These are phyloP conservation scores for Penicillium silybi DNA, from an alignment of 495 filamentous ascomycete genomes.

Conservation along the genomic window DNA sequence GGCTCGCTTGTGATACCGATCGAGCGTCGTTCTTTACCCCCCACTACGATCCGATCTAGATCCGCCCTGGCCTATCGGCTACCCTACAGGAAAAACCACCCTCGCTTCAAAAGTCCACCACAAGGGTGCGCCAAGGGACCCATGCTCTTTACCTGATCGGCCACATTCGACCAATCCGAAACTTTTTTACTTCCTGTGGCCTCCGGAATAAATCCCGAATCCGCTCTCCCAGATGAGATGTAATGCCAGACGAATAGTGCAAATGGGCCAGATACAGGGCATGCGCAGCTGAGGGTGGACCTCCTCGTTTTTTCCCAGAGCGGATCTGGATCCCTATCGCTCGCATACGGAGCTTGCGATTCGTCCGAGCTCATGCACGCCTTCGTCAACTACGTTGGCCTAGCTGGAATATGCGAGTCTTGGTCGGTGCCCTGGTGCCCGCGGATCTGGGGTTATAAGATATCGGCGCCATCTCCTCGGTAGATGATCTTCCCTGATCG, in stretches of 20 bases:
- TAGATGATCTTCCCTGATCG: neutral
- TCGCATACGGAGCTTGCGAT: constrained; percentile 1
- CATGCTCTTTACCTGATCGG: neutral
- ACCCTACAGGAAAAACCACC: neutral
- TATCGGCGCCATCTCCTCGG: neutral
- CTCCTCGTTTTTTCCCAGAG: constrained; percentile 2
- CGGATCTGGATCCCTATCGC: neutral
- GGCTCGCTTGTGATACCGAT: constrained; percentile 1
- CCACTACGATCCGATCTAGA: constrained; percentile 27
- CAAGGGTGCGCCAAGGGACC: neutral
- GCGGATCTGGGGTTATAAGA: neutral
- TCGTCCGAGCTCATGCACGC: neutral
- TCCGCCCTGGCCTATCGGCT: constrained; percentile 1
- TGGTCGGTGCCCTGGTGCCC: too few species aligned
- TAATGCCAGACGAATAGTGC: constrained; percentile 12
- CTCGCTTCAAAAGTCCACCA: constrained; percentile 14
- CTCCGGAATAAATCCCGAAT: neutral
- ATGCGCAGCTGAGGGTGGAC: constrained; percentile 5
- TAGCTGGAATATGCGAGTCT: neutral
- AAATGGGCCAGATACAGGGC: neutral
- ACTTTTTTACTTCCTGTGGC: constrained; percentile 1
- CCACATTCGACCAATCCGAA: constrained; percentile 11
- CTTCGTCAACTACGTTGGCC: neutral
- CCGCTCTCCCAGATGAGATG: neutral
- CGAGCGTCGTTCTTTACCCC: constrained; percentile 15